Conservation (phyloP, 805 yeast genomes). For the Scheffersomyces coipomensis region DNA sequence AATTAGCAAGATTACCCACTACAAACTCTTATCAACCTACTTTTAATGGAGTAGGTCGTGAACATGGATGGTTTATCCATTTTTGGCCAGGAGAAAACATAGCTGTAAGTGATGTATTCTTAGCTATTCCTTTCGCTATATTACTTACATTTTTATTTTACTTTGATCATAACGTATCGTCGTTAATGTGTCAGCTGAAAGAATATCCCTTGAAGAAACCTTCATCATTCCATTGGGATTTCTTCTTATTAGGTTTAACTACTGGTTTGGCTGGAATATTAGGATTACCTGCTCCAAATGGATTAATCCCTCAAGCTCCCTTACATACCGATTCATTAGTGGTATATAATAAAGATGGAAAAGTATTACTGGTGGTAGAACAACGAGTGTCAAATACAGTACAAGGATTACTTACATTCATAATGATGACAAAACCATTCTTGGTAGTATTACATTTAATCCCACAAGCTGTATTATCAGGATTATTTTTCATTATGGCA, state of each 20-base stretch:
- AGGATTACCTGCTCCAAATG: constrained; percentile 96
- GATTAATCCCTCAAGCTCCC: constrained; percentile 96
- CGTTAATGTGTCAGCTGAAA: constrained; percentile 86
- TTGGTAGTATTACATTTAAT: constrained; percentile 75
- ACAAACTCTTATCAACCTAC: constrained; percentile 79
- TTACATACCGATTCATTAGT: constrained; percentile 80
- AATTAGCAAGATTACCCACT: constrained; percentile 64
- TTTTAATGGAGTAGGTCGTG: constrained; percentile 26
- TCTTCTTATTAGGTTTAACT: constrained; percentile 75
- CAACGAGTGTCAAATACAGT: constrained; percentile 81
- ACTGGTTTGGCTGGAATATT: constrained; percentile 85
- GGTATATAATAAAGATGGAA: constrained; percentile 44
- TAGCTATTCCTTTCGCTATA: constrained; percentile 92
- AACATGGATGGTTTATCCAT: constrained; percentile 73
- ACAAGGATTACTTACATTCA: constrained; percentile 82
- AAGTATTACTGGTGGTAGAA: constrained; percentile 67
- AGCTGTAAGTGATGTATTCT: constrained; percentile 70
- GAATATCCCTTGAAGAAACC: constrained; percentile 84
- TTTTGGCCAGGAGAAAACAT: constrained; percentile 63
- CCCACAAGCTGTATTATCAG: constrained; percentile 92
- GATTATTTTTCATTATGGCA: constrained; percentile 93
- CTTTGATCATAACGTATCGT: constrained; percentile 93
- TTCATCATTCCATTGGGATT: constrained; percentile 90
- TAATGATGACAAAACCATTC: constrained; percentile 87
- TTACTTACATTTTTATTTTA: constrained; percentile 81